These are phyloP conservation scores for Fusarium sp. DNA, from an alignment of 2,329 filamentous ascomycete genomes.

Conservation along the genomic window DNA sequence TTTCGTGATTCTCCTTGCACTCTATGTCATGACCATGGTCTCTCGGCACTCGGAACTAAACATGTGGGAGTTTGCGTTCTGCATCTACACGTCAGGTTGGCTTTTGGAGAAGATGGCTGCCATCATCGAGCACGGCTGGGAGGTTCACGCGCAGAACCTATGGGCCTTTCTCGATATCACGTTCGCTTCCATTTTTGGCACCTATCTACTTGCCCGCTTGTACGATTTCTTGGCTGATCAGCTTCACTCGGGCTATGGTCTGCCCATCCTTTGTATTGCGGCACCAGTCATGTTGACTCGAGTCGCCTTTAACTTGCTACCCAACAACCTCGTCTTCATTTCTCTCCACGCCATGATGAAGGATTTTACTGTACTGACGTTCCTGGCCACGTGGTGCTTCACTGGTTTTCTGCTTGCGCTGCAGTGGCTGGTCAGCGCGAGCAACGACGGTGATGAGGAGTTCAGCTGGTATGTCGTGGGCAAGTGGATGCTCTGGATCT, in stretches of 20 bases:
- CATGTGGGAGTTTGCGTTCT: conserved; percentile 72
- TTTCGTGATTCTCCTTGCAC: conserved; percentile 73
- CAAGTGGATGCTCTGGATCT: conserved; percentile 87
- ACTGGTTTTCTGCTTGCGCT: conserved; percentile 80
- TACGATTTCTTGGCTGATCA: conserved; percentile 66
- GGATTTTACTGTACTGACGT: conserved; percentile 78
- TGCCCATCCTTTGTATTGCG: conserved; percentile 77
- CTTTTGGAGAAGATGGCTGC: conserved; percentile 76
- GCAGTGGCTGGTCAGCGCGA: conserved; percentile 70
- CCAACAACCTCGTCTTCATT: conserved; percentile 83
- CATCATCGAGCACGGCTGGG: conserved; percentile 76
- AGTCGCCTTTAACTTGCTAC: conserved; percentile 80
- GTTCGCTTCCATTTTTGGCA: conserved; percentile 74
- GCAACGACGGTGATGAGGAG: conserved; percentile 48
- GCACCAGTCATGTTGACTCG: conserved; percentile 80
- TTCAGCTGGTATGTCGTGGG: conserved; percentile 70
- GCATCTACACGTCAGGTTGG: conserved; percentile 78
- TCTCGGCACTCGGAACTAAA: conserved; percentile 67
- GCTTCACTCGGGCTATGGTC: conserved; percentile 68
- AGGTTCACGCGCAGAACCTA: conserved; percentile 81
- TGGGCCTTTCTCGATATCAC: conserved; percentile 84
- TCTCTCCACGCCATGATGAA: conserved; percentile 82
- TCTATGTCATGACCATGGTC: conserved; percentile 77
- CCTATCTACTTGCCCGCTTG: conserved; percentile 74
- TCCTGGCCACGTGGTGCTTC: conserved; percentile 79